Evolutionary conservation across 1,284 basidiomycete species (phyloP).

Genomic region (Trametes pubescens): DNA sequence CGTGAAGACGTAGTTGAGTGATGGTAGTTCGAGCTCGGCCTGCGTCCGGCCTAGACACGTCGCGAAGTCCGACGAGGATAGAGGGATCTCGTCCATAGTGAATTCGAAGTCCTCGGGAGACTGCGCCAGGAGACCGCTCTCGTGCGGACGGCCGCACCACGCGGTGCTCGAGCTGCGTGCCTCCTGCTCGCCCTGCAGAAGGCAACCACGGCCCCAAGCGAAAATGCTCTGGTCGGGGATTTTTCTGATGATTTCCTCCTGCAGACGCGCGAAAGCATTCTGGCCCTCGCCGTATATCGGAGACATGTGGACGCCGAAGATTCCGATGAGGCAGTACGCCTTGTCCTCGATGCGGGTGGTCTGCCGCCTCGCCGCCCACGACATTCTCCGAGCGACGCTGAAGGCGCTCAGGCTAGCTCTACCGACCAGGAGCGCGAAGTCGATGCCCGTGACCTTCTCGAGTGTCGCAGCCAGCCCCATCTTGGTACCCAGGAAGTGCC

Average conservation of each 20-base stretch:
- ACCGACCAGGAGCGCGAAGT: background rate
- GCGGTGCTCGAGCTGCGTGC: background rate
- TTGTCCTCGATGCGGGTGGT: constrained; percentile 14
- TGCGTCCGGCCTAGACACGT: background rate
- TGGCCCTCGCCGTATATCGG: constrained; percentile 11
- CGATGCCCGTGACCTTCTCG: constrained; percentile 4
- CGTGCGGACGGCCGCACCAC: background rate
- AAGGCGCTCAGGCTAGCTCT: background rate
- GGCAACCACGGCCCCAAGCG: background rate
- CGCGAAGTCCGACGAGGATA: background rate
- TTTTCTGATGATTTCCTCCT: constrained; percentile 3
- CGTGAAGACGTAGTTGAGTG: constrained; percentile 1
- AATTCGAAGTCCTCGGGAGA: constrained; percentile 45
- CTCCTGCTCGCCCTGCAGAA: background rate
- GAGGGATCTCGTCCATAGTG: constrained; percentile 44
- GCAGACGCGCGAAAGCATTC: constrained; percentile 4
- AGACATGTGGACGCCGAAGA: constrained; percentile 17
- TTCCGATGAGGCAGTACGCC: constrained; percentile 18
- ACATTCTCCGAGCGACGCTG: constrained; percentile 13
- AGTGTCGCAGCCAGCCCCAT: background rate
- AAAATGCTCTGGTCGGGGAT: background rate
- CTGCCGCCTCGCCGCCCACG: constrained; percentile 7
- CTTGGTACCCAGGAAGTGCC: constrained; percentile 16
- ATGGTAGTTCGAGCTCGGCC: background rate
- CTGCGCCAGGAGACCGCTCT: background rate